Evolutionary conservation across 805 yeast genomes (phyloP), one percentile per base, ranked within the genome.

Genomic region (Zygoascus ofunaensis): DNA sequence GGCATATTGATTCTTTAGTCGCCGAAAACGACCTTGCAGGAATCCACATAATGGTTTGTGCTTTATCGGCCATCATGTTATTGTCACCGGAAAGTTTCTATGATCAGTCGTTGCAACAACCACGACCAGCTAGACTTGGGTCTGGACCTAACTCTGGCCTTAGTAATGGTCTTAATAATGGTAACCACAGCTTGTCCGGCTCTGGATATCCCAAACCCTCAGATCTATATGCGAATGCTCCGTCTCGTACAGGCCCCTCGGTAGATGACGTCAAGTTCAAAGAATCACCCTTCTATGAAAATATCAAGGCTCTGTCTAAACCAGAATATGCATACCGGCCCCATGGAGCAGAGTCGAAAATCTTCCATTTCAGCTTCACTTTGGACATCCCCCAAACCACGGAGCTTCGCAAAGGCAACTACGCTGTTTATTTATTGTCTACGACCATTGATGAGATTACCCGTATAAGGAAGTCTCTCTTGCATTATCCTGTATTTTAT

Each of bases 401-500:
- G 7, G 51, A 69, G 8, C 50, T 82, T 8, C 49, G 53, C 19
- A 50, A 59, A 12, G 55, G 49, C 4, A 52, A 55, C 10, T 61
- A 58, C 47, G 70, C 66, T 43, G 49, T 85, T 3, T 76, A 64
- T 51, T 55, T 85, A 1, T 60, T 83, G 39, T 71, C 82, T 53
- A 86, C 62, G 20, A 49, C 39, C 21, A 46, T 48, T 17, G 48
- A 45, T 12, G 52, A 49, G 5, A 40, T 39, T 2, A 39, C 40
- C n/a, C 43, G 42, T 23, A 37, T 19, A 20, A 35, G 53, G 18
- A 56, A 55, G 26, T 40, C 49, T 21, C 53, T 59, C 7, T 53
- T 86, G 7, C 76, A 74, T 52, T 89, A 77, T 53, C 97, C 97
- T 0, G 68, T 65, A 22, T 86, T 85, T 4, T 65, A 80, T 38